Base-by-base conservation (phyloP, 1,139 yeast species). In the Zhuliangozyma parablackwelliae region DNA sequence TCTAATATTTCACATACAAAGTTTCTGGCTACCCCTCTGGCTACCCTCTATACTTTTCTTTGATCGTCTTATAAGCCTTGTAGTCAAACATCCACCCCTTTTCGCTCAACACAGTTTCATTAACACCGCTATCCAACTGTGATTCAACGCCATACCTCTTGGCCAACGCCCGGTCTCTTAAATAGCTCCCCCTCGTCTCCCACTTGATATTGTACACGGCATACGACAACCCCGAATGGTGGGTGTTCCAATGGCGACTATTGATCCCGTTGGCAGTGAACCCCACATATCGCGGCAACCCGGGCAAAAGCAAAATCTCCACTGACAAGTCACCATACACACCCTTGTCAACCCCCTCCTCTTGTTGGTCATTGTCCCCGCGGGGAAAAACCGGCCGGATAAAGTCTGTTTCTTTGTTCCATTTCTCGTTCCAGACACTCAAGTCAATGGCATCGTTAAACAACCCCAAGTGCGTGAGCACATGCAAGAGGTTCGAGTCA, bases 401-500 rank as follows among this genome's bases (percentile, higher is more conserved):
- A 7, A 65, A 36, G 39, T 63, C 72, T 4, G 16, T 16, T 10
- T 38, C 35, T 10, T 38, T 33, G 5, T 42, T 44, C 72, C 72
- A 67, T 6, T 20, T 21, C 5, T 46, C 46, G 43, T 69, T 69
- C 54, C 71, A 61, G 10, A 65, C 65, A 21, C 42, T 44, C 38
- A 69, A 54, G 39, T 66, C 63, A 6, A 62, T 34, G 10, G 33
- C 39, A 26, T 51, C 51, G 29, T 47, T 45, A 42, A 86, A 68
- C 23, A 82, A 65, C 1, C 96, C 97, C 43, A 77, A 62, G 52
- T 92, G 97, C 43, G 79, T 74, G 41, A 90, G 62, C 0, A 82
- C 84, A 3, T 86, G 71, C 30, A 92, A 72, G 4, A 90, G 64
- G 55, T 92, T 96, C 1, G 95, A 84, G 59, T 92, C 98, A 57